Percentiles rank a stretch among this genome's conserved stretches.
Conservation (phyloP, 2,329 filamentous ascomycete species). For the Talaromyces funiculosus region DNA sequence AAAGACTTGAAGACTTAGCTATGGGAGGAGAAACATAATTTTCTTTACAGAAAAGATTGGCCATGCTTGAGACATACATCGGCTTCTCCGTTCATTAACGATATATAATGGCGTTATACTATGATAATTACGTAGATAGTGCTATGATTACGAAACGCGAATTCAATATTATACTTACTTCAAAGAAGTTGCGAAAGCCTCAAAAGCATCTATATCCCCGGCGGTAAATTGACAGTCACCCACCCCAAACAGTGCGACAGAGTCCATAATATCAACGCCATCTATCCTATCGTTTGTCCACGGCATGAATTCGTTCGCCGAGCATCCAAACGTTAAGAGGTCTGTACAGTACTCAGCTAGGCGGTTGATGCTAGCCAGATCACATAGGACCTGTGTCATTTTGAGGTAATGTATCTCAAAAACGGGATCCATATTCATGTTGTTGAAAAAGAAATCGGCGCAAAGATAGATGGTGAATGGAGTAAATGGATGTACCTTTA, state of each 20-base stretch:
- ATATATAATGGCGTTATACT: too few species aligned
- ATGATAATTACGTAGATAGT: too few species aligned
- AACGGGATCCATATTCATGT: not conserved
- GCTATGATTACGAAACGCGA: too few species aligned
- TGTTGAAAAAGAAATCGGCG: not conserved
- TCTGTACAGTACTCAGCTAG: not conserved
- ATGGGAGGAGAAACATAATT: too few species aligned
- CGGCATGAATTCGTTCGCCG: not conserved
- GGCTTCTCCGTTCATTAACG: too few species aligned
- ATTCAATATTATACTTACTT: not conserved
- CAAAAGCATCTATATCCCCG: not conserved
- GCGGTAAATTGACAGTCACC: not conserved
- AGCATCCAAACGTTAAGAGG: not conserved
- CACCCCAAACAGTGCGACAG: not conserved
- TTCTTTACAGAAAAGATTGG: too few species aligned
- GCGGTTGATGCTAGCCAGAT: not conserved
- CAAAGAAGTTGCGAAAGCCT: not conserved
- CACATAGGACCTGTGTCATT: not conserved
- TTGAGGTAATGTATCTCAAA: not conserved
- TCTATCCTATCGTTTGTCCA: not conserved
- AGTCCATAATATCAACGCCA: not conserved
- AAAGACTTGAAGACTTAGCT: too few species aligned
- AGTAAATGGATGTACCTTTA: not conserved
- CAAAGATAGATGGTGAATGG: not conserved
- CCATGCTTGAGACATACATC: too few species aligned